Percentiles rank a stretch among this genome's conserved stretches.
These are phyloP conservation scores for Cubamyces sp. DNA, from an alignment of 768 basidiomycete species.

Conservation along the genomic window DNA sequence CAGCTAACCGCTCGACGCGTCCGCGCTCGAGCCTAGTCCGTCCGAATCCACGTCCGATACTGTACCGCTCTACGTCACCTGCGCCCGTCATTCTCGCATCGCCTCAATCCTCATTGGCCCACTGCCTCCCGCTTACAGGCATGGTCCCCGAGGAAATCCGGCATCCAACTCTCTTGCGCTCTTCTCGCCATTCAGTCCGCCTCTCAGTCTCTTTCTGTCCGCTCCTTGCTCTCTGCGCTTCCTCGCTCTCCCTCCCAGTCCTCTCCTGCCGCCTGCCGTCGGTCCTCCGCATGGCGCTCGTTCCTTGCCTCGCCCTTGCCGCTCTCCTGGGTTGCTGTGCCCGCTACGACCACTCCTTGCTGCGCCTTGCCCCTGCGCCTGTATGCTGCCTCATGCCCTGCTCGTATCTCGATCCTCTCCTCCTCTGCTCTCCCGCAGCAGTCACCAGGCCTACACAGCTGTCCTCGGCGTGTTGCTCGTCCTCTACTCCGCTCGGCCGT, in stretches of 20 bases:
- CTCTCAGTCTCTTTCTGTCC: background rate
- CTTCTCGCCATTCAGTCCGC: conserved; percentile 8
- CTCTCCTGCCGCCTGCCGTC: conserved; percentile 1
- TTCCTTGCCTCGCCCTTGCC: background rate
- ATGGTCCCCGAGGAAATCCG: conserved; percentile 14
- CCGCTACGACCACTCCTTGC: background rate
- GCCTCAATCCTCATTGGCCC: background rate
- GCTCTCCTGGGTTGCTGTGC: conserved; percentile 5
- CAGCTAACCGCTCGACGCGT: background rate
- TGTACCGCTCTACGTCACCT: conserved; percentile 10
- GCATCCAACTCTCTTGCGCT: conserved; percentile 6
- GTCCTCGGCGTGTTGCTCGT: conserved; percentile 3
- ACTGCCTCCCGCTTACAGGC: background rate
- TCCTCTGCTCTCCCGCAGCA: conserved; percentile 17
- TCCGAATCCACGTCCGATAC: too few relatives aligned
- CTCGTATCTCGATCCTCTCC: background rate
- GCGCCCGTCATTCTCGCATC: background rate
- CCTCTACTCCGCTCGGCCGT: background rate
- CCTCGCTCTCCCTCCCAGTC: background rate
- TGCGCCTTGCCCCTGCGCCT: too few relatives aligned
- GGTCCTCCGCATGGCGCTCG: conserved; percentile 16
- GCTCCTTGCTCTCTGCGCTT: background rate
- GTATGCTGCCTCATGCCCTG: background rate
- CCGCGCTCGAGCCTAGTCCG: too few relatives aligned
- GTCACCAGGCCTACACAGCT: background rate